Percentiles rank a stretch among this genome's conserved stretches.
These are phyloP conservation scores for Pseudocercospora eumusae DNA, from an alignment of 2,329 filamentous ascomycete species.

Conservation along the genomic window DNA sequence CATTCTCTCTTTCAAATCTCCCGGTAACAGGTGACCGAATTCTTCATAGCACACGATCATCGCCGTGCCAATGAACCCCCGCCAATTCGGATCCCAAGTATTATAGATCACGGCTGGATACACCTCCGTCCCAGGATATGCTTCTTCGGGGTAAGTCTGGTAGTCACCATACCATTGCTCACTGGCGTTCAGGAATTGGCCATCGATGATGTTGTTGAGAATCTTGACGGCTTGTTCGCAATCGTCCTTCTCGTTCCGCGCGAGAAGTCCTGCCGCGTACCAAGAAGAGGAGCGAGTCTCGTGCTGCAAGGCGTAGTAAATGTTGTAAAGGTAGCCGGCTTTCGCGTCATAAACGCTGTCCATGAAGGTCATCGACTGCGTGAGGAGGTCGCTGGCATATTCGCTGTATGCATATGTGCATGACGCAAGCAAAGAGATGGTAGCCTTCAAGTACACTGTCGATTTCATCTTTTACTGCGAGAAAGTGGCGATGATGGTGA, in stretches of 20 bases:
- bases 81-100: slow-evolving; percentile 64
- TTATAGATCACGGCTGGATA: slow-evolving; percentile 58
- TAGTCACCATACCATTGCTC: slow-evolving; percentile 62
- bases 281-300: slow-evolving; percentile 60
- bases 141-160: slow-evolving; percentile 59
- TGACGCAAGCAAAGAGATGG: background rate
- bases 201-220: slow-evolving; percentile 55
- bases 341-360: slow-evolving; percentile 57
- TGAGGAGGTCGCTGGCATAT: slow-evolving; percentile 21
- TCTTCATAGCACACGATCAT: slow-evolving; percentile 62
- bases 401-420: background rate
- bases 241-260: slow-evolving; percentile 56
- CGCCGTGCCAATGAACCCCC: slow-evolving; percentile 62
- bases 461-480: background rate
- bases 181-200: slow-evolving; percentile 55
- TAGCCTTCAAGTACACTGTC: background rate
- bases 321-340: slow-evolving; percentile 56
- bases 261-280: slow-evolving; percentile 61
- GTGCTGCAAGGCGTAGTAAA: slow-evolving; percentile 52
- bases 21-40: slow-evolving; percentile 52
- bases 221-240: slow-evolving; percentile 55
- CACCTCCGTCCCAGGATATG: slow-evolving; percentile 54
- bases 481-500: background rate
- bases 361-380: slow-evolving; percentile 37
- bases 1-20: slow-evolving; percentile 48